These are phyloP conservation scores for Tolypocladium pustulatum DNA, from an alignment of 2,329 filamentous ascomycete species.

Conservation along the genomic window DNA sequence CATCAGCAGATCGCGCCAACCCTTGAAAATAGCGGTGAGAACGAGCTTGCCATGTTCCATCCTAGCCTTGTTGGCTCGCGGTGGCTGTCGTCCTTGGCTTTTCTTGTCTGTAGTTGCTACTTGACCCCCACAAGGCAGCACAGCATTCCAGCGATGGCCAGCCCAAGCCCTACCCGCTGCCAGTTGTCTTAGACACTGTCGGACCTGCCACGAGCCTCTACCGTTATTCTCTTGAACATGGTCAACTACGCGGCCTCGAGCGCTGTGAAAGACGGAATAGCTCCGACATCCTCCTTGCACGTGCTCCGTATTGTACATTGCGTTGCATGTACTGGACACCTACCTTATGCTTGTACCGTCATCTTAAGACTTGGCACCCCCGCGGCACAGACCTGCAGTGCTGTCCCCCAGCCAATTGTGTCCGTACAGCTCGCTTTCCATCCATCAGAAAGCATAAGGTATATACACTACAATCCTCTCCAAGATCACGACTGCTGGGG, in stretches of 20 bases:
- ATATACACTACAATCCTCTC: background rate
- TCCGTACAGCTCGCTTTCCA: no score
- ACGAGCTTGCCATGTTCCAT: background rate
- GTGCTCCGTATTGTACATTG: background rate
- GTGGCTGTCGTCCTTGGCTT: background rate
- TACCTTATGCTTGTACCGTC: background rate
- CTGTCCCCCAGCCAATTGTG: no score
- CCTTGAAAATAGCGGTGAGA: background rate
- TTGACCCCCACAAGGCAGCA: background rate
- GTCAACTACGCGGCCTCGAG: background rate
- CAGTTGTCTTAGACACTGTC: constrained; percentile 1
- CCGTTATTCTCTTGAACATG: background rate
- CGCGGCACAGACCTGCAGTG: background rate
- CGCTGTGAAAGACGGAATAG: background rate
- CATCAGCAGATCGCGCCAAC: background rate
- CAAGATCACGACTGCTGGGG: background rate
- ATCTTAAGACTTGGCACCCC: background rate
- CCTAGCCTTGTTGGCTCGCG: background rate
- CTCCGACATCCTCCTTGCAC: background rate
- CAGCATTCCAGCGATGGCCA: background rate
- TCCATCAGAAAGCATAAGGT: background rate
- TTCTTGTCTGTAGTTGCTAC: background rate
- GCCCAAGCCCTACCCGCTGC: background rate
- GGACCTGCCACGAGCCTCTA: background rate
- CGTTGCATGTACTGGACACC: background rate